phyloP scores from a whole-genome alignment of 2,329 filamentous ascomycete genomes.

The Fusarium sp. region DNA sequence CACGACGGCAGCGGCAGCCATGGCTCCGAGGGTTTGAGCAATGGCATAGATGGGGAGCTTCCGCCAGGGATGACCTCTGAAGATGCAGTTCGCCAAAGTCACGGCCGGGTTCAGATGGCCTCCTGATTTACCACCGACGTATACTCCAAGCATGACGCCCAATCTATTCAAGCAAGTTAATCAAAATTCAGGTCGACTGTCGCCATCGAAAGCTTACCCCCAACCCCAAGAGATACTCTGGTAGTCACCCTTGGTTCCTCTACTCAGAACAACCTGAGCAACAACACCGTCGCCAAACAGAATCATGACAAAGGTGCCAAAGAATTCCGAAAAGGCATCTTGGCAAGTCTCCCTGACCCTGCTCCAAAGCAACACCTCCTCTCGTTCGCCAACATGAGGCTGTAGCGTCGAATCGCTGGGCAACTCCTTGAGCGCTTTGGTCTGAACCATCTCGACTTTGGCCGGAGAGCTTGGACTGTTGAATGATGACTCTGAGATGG shows the following conservation, averaged over 20 bases:
- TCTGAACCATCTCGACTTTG: conserved; percentile 49
- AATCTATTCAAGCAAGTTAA: conserved; percentile 54
- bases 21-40: conserved; percentile 75
- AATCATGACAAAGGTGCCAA: conserved; percentile 75
- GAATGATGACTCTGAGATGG: conserved; percentile 50
- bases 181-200: not conserved
- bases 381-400: conserved; percentile 36
- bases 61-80: conserved; percentile 75
- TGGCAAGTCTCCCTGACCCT: conserved; percentile 62
- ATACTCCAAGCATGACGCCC: conserved; percentile 77
- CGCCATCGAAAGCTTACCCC: conserved; percentile 53
- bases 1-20: conserved; percentile 69
- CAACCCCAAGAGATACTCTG: conserved; percentile 64
- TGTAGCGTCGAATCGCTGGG: conserved; percentile 31
- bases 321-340: conserved; percentile 75
- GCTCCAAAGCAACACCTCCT: conserved; percentile 60
- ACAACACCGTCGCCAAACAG: conserved; percentile 79
- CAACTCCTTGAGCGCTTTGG: conserved; percentile 39
- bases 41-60: conserved; percentile 76
- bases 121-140: conserved; percentile 73
- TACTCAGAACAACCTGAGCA: conserved; percentile 74
- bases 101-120: conserved; percentile 79
- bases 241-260: conserved; percentile 59
- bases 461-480: conserved; percentile 47
- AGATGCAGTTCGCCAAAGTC: conserved; percentile 76